Conservation (phyloP, 2,329 filamentous ascomycete genomes). For the Dactylonectria macrodidyma region DNA sequence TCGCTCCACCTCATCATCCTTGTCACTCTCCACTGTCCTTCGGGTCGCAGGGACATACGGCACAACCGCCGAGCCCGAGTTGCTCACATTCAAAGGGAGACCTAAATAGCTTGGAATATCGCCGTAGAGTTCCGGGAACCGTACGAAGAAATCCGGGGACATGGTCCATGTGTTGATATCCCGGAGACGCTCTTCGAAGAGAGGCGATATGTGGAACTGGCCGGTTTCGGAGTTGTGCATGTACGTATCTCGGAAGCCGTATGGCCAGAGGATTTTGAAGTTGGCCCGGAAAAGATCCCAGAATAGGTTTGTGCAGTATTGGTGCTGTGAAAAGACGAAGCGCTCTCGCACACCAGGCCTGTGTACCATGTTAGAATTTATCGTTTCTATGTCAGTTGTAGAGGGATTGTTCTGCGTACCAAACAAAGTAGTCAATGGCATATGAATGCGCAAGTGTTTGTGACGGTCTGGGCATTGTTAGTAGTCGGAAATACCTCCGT, state of each 20-base stretch:
- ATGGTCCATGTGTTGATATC: slow-evolving; percentile 51
- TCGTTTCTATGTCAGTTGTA: neutral
- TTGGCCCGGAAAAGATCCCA: slow-evolving; percentile 45
- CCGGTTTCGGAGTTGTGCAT: slow-evolving; percentile 44
- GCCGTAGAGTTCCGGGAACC: slow-evolving; percentile 46
- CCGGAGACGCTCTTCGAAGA: slow-evolving; percentile 44
- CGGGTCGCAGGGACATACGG: neutral
- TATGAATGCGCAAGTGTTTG: slow-evolving; percentile 48
- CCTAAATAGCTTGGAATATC: slow-evolving; percentile 49
- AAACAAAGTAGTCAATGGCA: slow-evolving; percentile 52
- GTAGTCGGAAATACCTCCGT: neutral
- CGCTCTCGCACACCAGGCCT: slow-evolving; percentile 51
- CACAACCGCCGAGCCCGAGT: neutral
- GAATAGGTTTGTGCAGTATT: slow-evolving; percentile 49
- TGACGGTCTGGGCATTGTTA: slow-evolving; percentile 39
- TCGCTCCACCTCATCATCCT: too few species aligned
- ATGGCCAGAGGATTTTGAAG: slow-evolving; percentile 46
- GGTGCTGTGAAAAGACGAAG: slow-evolving; percentile 49
- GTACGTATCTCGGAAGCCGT: slow-evolving; percentile 46
- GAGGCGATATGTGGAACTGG: slow-evolving; percentile 42
- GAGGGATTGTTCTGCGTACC: slow-evolving; percentile 35
- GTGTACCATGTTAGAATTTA: neutral
- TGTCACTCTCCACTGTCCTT: neutral
- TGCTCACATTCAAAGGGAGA: neutral
- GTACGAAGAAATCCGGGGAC: slow-evolving; percentile 45